Conservation (phyloP, 2,329 filamentous ascomycete species). For the Cytospora leucostoma region DNA sequence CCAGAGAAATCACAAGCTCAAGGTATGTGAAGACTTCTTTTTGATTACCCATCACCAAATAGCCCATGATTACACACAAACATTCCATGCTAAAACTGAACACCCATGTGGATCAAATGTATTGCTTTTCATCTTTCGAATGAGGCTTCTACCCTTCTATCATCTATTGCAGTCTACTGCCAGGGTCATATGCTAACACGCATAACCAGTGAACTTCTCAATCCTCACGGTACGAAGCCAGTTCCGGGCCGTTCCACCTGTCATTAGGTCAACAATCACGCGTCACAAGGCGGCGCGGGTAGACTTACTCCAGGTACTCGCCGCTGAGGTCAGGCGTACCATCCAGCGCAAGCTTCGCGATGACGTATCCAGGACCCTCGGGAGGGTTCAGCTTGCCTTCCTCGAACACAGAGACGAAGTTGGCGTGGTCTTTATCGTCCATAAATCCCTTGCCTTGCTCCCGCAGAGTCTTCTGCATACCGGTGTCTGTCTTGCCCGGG, state of each 20-base stretch:
- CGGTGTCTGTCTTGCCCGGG: slow-evolving; percentile 83
- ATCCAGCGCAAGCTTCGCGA: slow-evolving; percentile 73
- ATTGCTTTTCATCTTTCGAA: slow-evolving; percentile 86
- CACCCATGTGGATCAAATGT: slow-evolving; percentile 62
- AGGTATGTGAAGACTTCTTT: slow-evolving; percentile 35
- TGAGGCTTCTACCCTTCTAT: slow-evolving; percentile 52
- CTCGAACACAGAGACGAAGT: slow-evolving; percentile 70
- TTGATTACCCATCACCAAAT: slow-evolving; percentile 18
- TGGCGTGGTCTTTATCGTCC: slow-evolving; percentile 59
- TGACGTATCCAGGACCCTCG: slow-evolving; percentile 82
- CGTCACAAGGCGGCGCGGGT: not conserved
- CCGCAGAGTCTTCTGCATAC: slow-evolving; percentile 84
- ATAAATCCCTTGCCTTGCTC: slow-evolving; percentile 56
- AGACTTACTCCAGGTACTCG: slow-evolving; percentile 69
- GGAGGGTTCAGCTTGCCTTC: slow-evolving; percentile 74
- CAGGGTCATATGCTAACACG: slow-evolving; percentile 31
- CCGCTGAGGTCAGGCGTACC: slow-evolving; percentile 71
- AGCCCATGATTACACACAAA: slow-evolving; percentile 65
- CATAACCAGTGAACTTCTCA: slow-evolving; percentile 17
- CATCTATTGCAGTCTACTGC: slow-evolving; percentile 29
- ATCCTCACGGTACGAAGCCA: slow-evolving; percentile 54
- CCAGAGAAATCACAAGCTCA: not conserved
- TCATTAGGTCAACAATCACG: slow-evolving; percentile 32
- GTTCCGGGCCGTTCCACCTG: slow-evolving; percentile 56
- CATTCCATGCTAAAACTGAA: slow-evolving; percentile 81